A percentile compares a stretch with the other conserved stretches of the same genome.
Conservation (phyloP, 768 basidiomycete genomes). For the Daedalea quercina region DNA sequence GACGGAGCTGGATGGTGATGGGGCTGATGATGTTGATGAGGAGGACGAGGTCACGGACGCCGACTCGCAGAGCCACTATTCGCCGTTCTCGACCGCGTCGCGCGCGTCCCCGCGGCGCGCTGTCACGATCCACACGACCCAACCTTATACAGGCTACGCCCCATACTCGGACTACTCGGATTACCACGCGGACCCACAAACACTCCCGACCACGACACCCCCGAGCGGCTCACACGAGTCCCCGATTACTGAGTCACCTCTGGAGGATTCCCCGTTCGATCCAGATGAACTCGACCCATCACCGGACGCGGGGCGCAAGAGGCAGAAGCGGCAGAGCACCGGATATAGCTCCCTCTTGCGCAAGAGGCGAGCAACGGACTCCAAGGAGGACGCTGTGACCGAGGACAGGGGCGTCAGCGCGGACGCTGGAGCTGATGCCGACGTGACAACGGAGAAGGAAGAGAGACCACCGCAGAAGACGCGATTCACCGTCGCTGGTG, state of each 20-base stretch:
- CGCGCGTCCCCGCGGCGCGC: slow-evolving; percentile 7
- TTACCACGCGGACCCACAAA: slow-evolving; percentile 13
- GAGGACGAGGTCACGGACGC: slow-evolving; percentile 19
- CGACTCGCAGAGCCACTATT: slow-evolving; percentile 13
- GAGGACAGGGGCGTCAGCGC: not conserved
- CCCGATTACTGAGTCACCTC: slow-evolving; percentile 16
- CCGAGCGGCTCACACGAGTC: slow-evolving; percentile 16
- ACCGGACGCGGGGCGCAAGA: slow-evolving; percentile 8
- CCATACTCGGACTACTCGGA: slow-evolving; percentile 6
- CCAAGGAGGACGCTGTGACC: slow-evolving; percentile 8
- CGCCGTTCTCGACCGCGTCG: slow-evolving; percentile 10
- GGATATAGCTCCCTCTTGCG: slow-evolving; percentile 1
- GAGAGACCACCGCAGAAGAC: not conserved
- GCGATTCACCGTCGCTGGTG: not conserved
- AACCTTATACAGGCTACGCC: slow-evolving; percentile 11
- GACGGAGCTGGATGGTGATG: slow-evolving; percentile 11
- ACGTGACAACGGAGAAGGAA: slow-evolving; percentile 8
- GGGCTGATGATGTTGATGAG: slow-evolving; percentile 10
- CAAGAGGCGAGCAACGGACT: slow-evolving; percentile 2
- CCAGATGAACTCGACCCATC: not conserved
- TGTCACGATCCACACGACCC: slow-evolving; percentile 12
- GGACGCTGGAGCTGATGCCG: not conserved
- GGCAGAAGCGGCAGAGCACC: slow-evolving; percentile 1
- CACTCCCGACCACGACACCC: slow-evolving; percentile 10
- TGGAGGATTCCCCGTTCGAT: slow-evolving; percentile 6